Evolutionary conservation across 2,329 filamentous ascomycete species (phyloP), one percentile per base, ranked within the genome.

Genomic region (Myrmaecium sp.): DNA sequence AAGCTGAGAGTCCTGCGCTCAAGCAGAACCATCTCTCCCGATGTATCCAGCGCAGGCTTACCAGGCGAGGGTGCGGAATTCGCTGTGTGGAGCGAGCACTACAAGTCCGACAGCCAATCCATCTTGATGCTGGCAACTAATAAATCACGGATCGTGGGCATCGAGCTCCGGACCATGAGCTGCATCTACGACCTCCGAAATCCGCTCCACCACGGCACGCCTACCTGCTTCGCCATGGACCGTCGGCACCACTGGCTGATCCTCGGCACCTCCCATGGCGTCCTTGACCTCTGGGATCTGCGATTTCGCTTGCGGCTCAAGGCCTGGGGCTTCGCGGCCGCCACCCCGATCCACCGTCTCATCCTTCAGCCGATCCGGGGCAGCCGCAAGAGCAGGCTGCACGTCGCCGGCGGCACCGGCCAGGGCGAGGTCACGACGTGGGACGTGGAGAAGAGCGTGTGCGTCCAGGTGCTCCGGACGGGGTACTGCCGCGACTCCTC

Each of bases 221-320:
- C 83, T 1, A 94, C 81, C 1, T 89, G 81, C 38, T 94, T 98
- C 51, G 86, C 79, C 41, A 65, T 93, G 17, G 83, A 94, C 43
- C 68, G 71, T 30, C 80, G 74, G 44, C 74, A 78, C 26, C 83
- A 89, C 43, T 98, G 89, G 89, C 60, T 98, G 3, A 66, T 92
- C 2, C 57, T 95, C 1, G 89, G 84, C 18, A 98, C 91, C 1
- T 81, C 82, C 0, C 84, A 95, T 46, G 89, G 91, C 18, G 75
- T 95, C 15, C 60, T 98, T 5, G 79, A 92, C 45, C 64, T 98
- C 2, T 98, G 89, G 89, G 89, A 98, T 51, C 62, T 98, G 21
- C 76, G 89, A n/a, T 98, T 98, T 61, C 77, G 73, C 37, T 68
- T 95, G 40, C 70, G 82, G 13, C 60, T 95, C 14, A 83, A 80